phyloP scores from a whole-genome alignment of 768 basidiomycete species.

The Leccinum incarnatum region DNA sequence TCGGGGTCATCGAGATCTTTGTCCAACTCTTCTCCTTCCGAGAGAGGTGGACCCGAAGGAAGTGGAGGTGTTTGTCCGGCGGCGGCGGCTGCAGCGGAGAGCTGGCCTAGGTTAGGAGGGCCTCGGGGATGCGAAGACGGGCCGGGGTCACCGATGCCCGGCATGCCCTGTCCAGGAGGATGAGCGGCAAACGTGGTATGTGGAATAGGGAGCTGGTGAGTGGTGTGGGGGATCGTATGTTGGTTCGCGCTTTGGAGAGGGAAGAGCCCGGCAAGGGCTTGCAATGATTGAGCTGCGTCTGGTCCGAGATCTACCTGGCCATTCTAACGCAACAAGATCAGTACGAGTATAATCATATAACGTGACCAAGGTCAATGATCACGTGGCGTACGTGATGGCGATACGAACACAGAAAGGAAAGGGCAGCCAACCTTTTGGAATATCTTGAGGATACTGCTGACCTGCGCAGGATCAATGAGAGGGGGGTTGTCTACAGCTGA shows the following conservation, averaged over 20 bases:
- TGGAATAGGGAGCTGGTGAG: constrained; percentile 34
- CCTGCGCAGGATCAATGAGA: constrained; percentile 50
- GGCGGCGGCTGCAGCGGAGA: constrained; percentile 44
- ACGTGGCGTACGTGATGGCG: constrained; percentile 19
- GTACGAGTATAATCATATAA: constrained; percentile 13
- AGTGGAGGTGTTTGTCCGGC: constrained; percentile 42
- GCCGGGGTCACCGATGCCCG: constrained; percentile 62
- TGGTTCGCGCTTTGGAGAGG: constrained; percentile 27
- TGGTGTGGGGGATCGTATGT: constrained; percentile 28
- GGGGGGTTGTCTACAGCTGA: constrained; percentile 7
- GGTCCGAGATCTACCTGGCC: constrained; percentile 54
- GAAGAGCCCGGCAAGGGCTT: constrained; percentile 46
- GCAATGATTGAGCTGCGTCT: constrained; percentile 58
- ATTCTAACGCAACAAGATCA: constrained; percentile 31
- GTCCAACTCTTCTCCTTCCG: constrained; percentile 19
- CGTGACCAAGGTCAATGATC: constrained; percentile 23
- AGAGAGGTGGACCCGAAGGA: constrained; percentile 14
- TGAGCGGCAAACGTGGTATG: constrained; percentile 33
- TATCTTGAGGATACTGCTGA: constrained; percentile 58
- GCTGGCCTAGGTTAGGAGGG: constrained; percentile 60
- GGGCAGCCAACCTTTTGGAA: constrained; percentile 52
- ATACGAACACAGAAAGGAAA: neutral
- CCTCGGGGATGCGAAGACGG: constrained; percentile 73
- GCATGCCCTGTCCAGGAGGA: constrained; percentile 37
- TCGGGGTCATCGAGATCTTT: constrained; percentile 31